Base-by-base conservation (phyloP, 78 protist genomes). In the Parvularia atlantis region DNA sequence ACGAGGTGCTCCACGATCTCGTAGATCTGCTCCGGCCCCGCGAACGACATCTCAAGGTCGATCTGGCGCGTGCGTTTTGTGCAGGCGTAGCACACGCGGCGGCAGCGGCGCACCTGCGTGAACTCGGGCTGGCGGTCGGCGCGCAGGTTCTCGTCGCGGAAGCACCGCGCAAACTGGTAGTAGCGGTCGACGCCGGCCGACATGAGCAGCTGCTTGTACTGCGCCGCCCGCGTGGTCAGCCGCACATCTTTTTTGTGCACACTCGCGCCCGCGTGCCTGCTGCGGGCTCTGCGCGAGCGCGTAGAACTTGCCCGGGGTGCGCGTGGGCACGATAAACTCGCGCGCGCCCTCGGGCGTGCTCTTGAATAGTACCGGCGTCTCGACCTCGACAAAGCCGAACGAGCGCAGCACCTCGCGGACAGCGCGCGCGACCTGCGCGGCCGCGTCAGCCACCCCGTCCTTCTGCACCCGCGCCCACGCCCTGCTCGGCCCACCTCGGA, bases 51-150 rank as follows among this genome's bases (percentile, higher is more conserved):
- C 40, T 86, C 91, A 63, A 81, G 44, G 71, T 86, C 91, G 37
- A 83, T 76, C 36, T 68, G 66, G 10, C n/a, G n/a, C n/a, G n/a
- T n/a, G n/a, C n/a, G n/a, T n/a, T n/a, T n/a, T n/a, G n/a, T n/a
- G n/a, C n/a, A n/a, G n/a, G n/a, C n/a, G n/a, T n/a, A n/a, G n/a
- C n/a, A n/a, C n/a, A n/a, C n/a, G n/a, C n/a, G n/a, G n/a, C n/a
- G n/a, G n/a, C n/a, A n/a, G n/a, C n/a, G n/a, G n/a, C 66, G 20
- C 2, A 28, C 74, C 66, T 90, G 95, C 30, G 95, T 87, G 67
- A 90, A 90, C 50, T 90, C 95, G 1, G 95, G 92, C 69, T 90
- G 95, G 24, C 95, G 71, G 71, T 90, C 95, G 3, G 89, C 75
- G 10, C 95, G 63, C 9, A 56, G 62, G 37, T 74, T 86, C 43